phyloP scores from a whole-genome alignment of 192 early-diverging fungal species.

The Powellomyces hirtus region DNA sequence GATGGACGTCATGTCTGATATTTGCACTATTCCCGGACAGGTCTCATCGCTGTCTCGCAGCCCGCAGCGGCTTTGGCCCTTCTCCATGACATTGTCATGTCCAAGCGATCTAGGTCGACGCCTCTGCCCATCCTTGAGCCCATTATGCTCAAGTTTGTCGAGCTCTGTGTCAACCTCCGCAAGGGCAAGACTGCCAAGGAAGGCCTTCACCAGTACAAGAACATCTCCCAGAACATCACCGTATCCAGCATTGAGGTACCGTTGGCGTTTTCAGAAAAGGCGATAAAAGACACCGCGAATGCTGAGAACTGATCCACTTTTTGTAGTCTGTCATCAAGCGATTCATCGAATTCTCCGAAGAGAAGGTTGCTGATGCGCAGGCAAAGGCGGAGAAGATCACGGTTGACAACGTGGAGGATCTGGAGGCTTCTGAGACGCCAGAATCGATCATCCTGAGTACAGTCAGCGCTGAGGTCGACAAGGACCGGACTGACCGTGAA shows the following conservation, averaged over 20 bases:
- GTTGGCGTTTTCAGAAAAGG: neutral
- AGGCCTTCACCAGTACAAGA: constrained; percentile 96
- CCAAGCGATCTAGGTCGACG: constrained; percentile 81
- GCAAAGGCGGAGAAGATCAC: constrained; percentile 83
- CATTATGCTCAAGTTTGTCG: constrained; percentile 89
- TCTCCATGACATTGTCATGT: constrained; percentile 89
- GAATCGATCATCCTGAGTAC: constrained; percentile 95
- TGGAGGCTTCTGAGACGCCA: constrained; percentile 95
- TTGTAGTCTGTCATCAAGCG: constrained; percentile 64
- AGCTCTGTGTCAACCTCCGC: constrained; percentile 82
- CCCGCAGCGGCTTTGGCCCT: constrained; percentile 77
- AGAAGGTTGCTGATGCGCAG: constrained; percentile 88
- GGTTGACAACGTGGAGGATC: constrained; percentile 83
- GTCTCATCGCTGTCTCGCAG: constrained; percentile 84
- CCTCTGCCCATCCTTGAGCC: constrained; percentile 83
- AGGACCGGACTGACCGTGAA: constrained; percentile 96
- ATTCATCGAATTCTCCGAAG: constrained; percentile 85
- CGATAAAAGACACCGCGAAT: neutral
- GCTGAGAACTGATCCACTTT: neutral
- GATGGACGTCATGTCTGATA: neutral
- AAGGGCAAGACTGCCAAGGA: constrained; percentile 93
- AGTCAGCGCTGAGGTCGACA: constrained; percentile 88
- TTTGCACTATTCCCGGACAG: constrained; percentile 28
- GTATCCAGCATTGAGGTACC: constrained; percentile 81
- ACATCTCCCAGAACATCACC: constrained; percentile 94